Evolutionary conservation across 305 asterid species (phyloP), one percentile per base, ranked within the genome.

Genomic region (Striga hermonthica): DNA sequence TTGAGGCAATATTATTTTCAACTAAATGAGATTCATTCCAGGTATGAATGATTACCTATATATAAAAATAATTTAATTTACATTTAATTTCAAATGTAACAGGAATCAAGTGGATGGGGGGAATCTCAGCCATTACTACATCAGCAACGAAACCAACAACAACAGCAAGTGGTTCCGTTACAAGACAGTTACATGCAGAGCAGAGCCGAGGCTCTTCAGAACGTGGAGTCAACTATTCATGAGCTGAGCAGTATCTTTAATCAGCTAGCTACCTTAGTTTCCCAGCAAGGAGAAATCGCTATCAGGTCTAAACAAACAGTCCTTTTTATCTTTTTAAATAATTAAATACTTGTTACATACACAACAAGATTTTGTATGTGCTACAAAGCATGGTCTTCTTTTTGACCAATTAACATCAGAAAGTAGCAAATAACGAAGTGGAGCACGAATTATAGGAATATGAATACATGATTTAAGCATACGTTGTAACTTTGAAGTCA

Each of bases 121-220:
- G 90, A 86, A 69, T 79, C 94, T 60, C 95, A 83, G 72, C 95
- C 96, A 7, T 80, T 91, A 72, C 73, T 91, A 49, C 91, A 78
- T 50, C 91, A 85, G 79, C 95, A 86, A 50, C 94, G 81, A 57
- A 72, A 72, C 54, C 95, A 85, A 67, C 95, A 85, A 67, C 95
- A 86, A 60, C 91, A 89, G 69, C 85, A 84, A 78, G 6, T 85
- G 84, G 95, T 81, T 77, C 92, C 98, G 6, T 65, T 81, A 62
- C 95, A 88, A 67, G 98, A 91, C 76, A 85, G 84, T 79, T 88
- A 86, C 81, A 86, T 88, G 96, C 95, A 86, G 83, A 91, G 98
- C 73, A 78, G 98, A 79, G 90, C 96, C 15, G 96, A 86, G 78
- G 95, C 95, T 73, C 90, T 91, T 66, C 93, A 88, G 68, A 91